These are phyloP conservation scores for Nitzschia palea DNA, from an alignment of 108 stramenopile species.

Conservation along the genomic window DNA sequence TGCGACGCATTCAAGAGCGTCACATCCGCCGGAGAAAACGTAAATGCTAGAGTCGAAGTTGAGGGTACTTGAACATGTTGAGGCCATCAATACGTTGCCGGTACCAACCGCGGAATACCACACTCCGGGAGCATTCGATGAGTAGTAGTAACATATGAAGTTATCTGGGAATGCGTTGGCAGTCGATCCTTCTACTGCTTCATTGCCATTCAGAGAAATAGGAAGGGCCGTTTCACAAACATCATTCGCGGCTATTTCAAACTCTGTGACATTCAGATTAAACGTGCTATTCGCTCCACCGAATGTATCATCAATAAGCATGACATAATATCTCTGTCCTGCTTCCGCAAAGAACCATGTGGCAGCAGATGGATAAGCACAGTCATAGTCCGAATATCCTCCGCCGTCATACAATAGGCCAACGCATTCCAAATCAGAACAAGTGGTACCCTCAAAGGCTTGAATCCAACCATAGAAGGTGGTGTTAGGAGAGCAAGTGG, in stretches of 20 bases:
- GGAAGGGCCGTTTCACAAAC: conserved; percentile 2
- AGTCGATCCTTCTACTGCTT: neutral
- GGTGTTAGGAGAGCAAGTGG: conserved; percentile 12
- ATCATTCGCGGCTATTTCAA: conserved; percentile 4
- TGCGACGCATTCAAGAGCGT: conserved; percentile 8
- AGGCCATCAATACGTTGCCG: neutral
- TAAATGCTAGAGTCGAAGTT: conserved; percentile 4
- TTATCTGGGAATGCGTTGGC: neutral
- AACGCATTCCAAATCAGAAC: neutral
- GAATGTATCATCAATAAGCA: neutral
- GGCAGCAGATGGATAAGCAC: neutral
- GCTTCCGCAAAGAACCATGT: conserved; percentile 2
- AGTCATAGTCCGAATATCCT: neutral
- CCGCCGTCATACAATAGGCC: neutral
- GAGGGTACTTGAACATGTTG: conserved; percentile 15
- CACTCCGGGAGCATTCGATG: neutral
- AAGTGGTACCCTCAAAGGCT: conserved; percentile 1
- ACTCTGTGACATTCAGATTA: neutral
- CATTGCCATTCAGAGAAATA: neutral
- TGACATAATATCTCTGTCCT: conserved; percentile 7
- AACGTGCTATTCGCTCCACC: neutral
- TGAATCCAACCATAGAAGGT: neutral
- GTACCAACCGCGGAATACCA: conserved; percentile 16
- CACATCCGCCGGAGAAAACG: conserved; percentile 10
- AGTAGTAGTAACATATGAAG: neutral